Conservation (phyloP, 2,329 filamentous ascomycete genomes). For the Clonostachys solani region DNA sequence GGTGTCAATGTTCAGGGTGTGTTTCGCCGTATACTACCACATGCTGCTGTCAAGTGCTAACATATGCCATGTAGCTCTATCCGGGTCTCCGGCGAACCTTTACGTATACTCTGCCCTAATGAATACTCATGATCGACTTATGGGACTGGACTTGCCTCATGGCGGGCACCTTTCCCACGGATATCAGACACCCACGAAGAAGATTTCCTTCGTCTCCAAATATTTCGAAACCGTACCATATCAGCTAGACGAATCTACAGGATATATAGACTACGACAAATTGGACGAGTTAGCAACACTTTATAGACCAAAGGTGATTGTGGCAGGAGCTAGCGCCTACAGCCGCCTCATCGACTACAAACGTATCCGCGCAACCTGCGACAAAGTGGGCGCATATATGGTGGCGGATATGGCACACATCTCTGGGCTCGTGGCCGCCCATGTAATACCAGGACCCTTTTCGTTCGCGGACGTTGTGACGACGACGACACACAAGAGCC, state of each 20-base stretch:
- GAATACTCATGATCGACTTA: slow-evolving; percentile 88
- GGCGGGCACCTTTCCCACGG: slow-evolving; percentile 95
- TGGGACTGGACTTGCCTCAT: slow-evolving; percentile 95
- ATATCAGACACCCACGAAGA: slow-evolving; percentile 90
- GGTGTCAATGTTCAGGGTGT: slow-evolving; percentile 91
- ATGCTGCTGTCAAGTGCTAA: neutral
- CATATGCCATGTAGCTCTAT: slow-evolving; percentile 56
- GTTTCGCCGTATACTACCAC: slow-evolving; percentile 12
- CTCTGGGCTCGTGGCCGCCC: slow-evolving; percentile 87
- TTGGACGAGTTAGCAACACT: slow-evolving; percentile 82
- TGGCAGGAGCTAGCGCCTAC: slow-evolving; percentile 94
- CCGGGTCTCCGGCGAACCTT: slow-evolving; percentile 69
- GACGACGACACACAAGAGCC: slow-evolving; percentile 96
- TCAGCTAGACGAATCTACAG: slow-evolving; percentile 83
- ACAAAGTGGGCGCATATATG: slow-evolving; percentile 89
- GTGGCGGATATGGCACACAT: slow-evolving; percentile 97
- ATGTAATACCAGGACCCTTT: slow-evolving; percentile 88
- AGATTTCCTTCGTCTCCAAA: slow-evolving; percentile 97
- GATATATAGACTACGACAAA: slow-evolving; percentile 91
- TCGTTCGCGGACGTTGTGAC: slow-evolving; percentile 90
- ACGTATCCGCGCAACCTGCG: slow-evolving; percentile 83
- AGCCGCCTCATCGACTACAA: slow-evolving; percentile 94
- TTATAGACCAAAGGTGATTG: slow-evolving; percentile 93
- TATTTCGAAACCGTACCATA: slow-evolving; percentile 99
- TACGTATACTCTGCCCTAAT: slow-evolving; percentile 96